Evolutionary conservation across 116 monocot species (phyloP), one percentile per base, ranked within the genome.

Genomic region (Cymodocea nodosa): DNA sequence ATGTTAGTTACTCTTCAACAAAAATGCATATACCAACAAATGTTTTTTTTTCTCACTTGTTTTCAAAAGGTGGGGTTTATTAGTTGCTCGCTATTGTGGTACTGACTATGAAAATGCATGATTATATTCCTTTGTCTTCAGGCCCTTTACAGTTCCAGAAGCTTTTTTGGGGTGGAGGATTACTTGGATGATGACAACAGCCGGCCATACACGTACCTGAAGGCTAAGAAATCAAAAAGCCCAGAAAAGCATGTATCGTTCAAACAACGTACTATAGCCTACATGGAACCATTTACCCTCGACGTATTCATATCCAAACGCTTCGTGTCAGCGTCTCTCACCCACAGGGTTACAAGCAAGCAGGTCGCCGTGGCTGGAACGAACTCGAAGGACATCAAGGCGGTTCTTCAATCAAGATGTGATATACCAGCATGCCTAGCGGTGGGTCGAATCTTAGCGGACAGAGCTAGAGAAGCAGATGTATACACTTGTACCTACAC

Each of bases 351-450:
- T 13, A 93, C 89, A 1, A 76, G 84, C 78, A 93, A 89, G 68
- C 93, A 93, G 64, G 93, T 89, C 4, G 86, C 93, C 5, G 93
- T 93, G 2, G 93, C 93, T 3, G 93, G 93, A 14, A 93, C 93
- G 17, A 93, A 93, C 59, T 89, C 93, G 2, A 93, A 93, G 44
- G 93, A 93, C 73, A 82, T 93, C 55, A 93, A 93, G 51, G 89
- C 93, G 4, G 86, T 62, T 4, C 76, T 93, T 14, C 57, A 76
- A 56, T 89, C 89, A 23, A 83, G 93, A 65, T 89, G 83, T 0
- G 93, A 89, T 48, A 82, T 93, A 63, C 93, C 93, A 23, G 93
- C 93, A 4, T 93, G 93, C 78, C 64, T 93, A 35, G 75, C 93
- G 0, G 74, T 89, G 6, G 93, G 93, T 16, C 65, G 78, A 18